A percentile compares a stretch with the other conserved stretches of the same genome.
Conservation (phyloP, 2,329 filamentous ascomycete species). For the Talaromyces rugulosus region DNA sequence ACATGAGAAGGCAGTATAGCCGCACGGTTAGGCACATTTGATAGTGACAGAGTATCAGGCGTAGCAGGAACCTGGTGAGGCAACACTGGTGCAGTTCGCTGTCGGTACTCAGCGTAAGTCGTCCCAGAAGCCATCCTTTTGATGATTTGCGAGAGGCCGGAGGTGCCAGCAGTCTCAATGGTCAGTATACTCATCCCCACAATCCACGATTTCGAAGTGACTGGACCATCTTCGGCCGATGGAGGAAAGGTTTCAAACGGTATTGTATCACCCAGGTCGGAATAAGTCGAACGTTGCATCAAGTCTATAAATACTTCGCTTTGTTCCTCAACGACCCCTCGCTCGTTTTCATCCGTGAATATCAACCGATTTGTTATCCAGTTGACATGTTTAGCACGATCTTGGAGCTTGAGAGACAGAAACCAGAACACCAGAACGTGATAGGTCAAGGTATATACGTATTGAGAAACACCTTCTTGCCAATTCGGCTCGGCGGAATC, state of each 20-base stretch:
- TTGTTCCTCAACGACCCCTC: conserved; percentile 79
- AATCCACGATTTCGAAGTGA: conserved; percentile 46
- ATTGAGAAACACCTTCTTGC: conserved; percentile 79
- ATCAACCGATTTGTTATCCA: conserved; percentile 85
- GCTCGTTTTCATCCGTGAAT: conserved; percentile 71
- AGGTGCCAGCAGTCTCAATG: conserved; percentile 44
- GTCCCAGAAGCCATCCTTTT: conserved; percentile 50
- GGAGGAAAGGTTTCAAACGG: conserved; percentile 40
- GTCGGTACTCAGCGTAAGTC: conserved; percentile 46
- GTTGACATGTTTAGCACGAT: conserved; percentile 76
- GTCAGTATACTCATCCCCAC: conserved; percentile 50
- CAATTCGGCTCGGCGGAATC: conserved; percentile 30
- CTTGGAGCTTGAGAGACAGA: conserved; percentile 76
- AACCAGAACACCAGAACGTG: conserved; percentile 98
- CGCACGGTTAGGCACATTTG: conserved; percentile 34
- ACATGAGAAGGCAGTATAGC: conserved; percentile 44
- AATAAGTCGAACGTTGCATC: conserved; percentile 83
- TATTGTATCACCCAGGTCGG: conserved; percentile 69
- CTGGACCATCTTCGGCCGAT: conserved; percentile 38
- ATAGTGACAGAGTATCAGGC: conserved; percentile 36
- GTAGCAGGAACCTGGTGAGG: conserved; percentile 42
- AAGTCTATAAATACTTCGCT: conserved; percentile 91
- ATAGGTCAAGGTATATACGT: conserved; percentile 89
- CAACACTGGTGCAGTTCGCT: conserved; percentile 41
- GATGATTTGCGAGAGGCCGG: conserved; percentile 46